Evolutionary conservation across 495 filamentous ascomycete species (phyloP), one percentile per base, ranked within the genome.

Genomic region (Neurospora sp.): DNA sequence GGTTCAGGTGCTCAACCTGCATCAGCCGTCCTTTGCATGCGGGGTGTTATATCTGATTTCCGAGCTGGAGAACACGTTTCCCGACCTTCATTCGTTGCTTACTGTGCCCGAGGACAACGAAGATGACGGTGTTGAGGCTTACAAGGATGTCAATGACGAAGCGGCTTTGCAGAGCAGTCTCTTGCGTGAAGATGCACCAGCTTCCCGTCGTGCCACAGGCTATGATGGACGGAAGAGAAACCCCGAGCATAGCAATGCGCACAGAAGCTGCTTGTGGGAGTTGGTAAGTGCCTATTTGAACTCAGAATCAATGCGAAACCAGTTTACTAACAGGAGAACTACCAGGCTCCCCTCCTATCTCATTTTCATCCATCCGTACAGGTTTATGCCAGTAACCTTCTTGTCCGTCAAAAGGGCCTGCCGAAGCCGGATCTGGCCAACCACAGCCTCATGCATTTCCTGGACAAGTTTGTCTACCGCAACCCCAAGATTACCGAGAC

Each of bases 281-380:
- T 76, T 97, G 71, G 88, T 92, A 84, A 80, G 84, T 83, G 70
- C 12, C 68, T 27, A 37, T 40, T n/a, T 69, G 68, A 40, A 37
- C 18, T 69, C 53, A 14, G 35, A 69, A n/a, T 37, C 31, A 20
- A 69, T 44, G 69, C 11, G 20, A 44, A 53, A 7, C 7, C 11
- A 12, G 12, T 59, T 20, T 8, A 71, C 41, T 69, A 35, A 77
- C 61, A 39, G 41, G 70, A 14, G n/a, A 27, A 14, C 31, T 5
- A 12, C 39, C 69, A 90, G 83, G 76, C 91, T 5, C 94, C 96
- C 0, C 92, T 93, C 75, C 80, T 92, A 16, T 83, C 82, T 20
- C 96, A 98, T 81, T 99, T 92, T 81, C 96, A 99, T 74, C 96
- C 96, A 3, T 96, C 96, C 0, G 94, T 98, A n/a, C 89, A 91